phyloP scores from a whole-genome alignment of 371 early-diverging fungal genomes.

The Umbelopsis sp. region DNA sequence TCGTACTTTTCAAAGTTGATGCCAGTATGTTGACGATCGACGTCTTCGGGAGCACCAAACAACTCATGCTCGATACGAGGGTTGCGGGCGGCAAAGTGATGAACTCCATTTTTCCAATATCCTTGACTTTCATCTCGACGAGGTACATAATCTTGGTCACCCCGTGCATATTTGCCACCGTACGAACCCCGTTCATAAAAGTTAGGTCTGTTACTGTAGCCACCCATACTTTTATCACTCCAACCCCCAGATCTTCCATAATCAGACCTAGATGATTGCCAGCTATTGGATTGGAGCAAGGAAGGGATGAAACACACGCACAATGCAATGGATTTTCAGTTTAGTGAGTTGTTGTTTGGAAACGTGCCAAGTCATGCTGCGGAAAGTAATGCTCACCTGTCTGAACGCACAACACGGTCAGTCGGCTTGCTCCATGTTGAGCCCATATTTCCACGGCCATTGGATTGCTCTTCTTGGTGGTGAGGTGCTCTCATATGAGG shows the following conservation, averaged over 20 bases:
- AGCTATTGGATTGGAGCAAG: neutral
- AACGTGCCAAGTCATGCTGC: slow-evolving; percentile 9
- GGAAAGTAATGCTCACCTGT: slow-evolving; percentile 24
- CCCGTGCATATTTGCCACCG: slow-evolving; percentile 47
- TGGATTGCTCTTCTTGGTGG: slow-evolving; percentile 31
- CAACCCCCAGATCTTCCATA: slow-evolving; percentile 41
- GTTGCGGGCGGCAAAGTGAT: slow-evolving; percentile 69
- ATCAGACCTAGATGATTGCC: slow-evolving; percentile 11
- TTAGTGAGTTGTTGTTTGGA: slow-evolving; percentile 6
- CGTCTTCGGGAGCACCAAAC: slow-evolving; percentile 74
- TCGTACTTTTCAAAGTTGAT: slow-evolving; percentile 98
- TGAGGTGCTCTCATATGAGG: slow-evolving; percentile 42
- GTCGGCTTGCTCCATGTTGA: slow-evolving; percentile 21
- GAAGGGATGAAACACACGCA: too few relatives aligned
- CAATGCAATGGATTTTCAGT: neutral
- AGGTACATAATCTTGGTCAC: slow-evolving; percentile 49
- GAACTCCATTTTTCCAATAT: slow-evolving; percentile 73
- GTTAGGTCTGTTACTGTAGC: slow-evolving; percentile 42
- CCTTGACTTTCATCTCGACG: slow-evolving; percentile 59
- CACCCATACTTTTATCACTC: slow-evolving; percentile 41
- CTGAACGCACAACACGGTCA: slow-evolving; percentile 25
- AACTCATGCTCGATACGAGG: slow-evolving; percentile 76
- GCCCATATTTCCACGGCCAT: slow-evolving; percentile 31
- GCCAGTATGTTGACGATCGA: slow-evolving; percentile 77
- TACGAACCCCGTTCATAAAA: slow-evolving; percentile 44